These are phyloP conservation scores for Dactylonectria estremocensis DNA, from an alignment of 2,329 filamentous ascomycete genomes.

Conservation along the genomic window DNA sequence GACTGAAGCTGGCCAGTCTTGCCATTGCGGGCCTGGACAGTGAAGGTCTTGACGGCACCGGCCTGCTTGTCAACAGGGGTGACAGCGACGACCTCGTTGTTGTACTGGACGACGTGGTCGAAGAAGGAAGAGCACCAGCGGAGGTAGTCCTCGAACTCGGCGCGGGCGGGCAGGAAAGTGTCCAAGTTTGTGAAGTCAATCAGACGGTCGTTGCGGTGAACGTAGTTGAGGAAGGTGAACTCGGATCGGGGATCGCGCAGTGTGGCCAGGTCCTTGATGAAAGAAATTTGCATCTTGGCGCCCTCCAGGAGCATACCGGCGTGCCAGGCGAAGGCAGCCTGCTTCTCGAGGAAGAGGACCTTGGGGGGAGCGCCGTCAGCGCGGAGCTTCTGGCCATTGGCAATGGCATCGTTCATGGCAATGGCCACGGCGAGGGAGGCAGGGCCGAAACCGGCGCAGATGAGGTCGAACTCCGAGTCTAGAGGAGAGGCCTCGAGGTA, in stretches of 20 bases:
- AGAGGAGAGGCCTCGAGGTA: constrained; percentile 50
- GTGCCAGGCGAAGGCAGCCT: constrained; percentile 90
- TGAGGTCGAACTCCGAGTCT: constrained; percentile 82
- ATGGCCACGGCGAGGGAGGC: constrained; percentile 92
- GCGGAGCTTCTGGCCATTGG: constrained; percentile 61
- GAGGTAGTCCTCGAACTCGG: constrained; percentile 97
- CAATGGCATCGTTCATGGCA: constrained; percentile 86
- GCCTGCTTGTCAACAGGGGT: constrained; percentile 68
- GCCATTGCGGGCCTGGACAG: constrained; percentile 75
- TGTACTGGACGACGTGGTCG: constrained; percentile 79
- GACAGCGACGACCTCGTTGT: constrained; percentile 82
- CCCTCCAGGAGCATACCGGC: constrained; percentile 95
- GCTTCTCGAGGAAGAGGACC: constrained; percentile 90
- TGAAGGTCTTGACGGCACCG: constrained; percentile 75
- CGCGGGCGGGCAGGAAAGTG: constrained; percentile 88
- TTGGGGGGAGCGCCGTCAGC: constrained; percentile 70
- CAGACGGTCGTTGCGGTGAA: constrained; percentile 85
- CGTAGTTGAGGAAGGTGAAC: constrained; percentile 97
- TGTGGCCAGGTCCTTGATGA: constrained; percentile 95
- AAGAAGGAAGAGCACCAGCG: constrained; percentile 92
- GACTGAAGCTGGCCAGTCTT: constrained; percentile 68
- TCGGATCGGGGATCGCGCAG: constrained; percentile 88
- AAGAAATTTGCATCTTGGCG: constrained; percentile 97
- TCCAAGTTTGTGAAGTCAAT: constrained; percentile 92
- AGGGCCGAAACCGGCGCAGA: constrained; percentile 94